Evolutionary conservation across 2,329 filamentous ascomycete genomes (phyloP).

Genomic region (Monosporascus sp.): DNA sequence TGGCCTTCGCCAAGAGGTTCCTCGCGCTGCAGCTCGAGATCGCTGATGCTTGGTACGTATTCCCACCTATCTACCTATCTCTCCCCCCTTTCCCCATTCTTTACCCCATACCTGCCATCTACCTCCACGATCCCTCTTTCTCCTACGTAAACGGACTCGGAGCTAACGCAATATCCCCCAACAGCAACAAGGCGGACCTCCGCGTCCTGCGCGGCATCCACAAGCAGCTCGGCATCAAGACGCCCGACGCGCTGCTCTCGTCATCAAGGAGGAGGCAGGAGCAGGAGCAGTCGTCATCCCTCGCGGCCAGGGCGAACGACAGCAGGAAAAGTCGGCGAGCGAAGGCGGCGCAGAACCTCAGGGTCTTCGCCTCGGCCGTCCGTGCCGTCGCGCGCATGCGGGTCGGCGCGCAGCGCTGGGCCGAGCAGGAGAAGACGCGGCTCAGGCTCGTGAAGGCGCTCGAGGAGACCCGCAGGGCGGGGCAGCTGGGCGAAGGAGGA

Average conservation of each 20-base stretch:
- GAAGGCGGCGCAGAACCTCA: slow-evolving; percentile 28
- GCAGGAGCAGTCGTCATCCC: neutral
- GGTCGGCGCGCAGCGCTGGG: slow-evolving; percentile 43
- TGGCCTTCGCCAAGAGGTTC: slow-evolving; percentile 82
- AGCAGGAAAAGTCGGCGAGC: slow-evolving; percentile 3
- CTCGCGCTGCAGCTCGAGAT: slow-evolving; percentile 74
- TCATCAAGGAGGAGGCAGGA: slow-evolving; percentile 21
- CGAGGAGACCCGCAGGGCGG: slow-evolving; percentile 25
- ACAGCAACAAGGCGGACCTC: slow-evolving; percentile 87
- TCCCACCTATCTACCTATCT: slow-evolving; percentile 2
- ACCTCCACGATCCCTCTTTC: slow-evolving; percentile 3
- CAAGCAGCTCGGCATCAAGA: slow-evolving; percentile 42
- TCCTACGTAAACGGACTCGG: slow-evolving; percentile 5
- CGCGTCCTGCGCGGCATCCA: slow-evolving; percentile 81
- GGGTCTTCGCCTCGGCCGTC: slow-evolving; percentile 40
- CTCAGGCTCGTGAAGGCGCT: slow-evolving; percentile 42
- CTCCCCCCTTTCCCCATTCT: slow-evolving; percentile 2
- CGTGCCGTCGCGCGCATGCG: slow-evolving; percentile 49
- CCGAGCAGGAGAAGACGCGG: slow-evolving; percentile 45
- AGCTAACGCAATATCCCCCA: slow-evolving; percentile 18
- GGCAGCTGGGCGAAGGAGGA: neutral
- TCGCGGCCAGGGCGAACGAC: slow-evolving; percentile 4
- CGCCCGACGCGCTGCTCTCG: slow-evolving; percentile 24
- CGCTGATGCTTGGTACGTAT: slow-evolving; percentile 81
- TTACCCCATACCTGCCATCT: neutral